phyloP scores from a whole-genome alignment of 148 eudicot species.

The Rheum nobile region DNA sequence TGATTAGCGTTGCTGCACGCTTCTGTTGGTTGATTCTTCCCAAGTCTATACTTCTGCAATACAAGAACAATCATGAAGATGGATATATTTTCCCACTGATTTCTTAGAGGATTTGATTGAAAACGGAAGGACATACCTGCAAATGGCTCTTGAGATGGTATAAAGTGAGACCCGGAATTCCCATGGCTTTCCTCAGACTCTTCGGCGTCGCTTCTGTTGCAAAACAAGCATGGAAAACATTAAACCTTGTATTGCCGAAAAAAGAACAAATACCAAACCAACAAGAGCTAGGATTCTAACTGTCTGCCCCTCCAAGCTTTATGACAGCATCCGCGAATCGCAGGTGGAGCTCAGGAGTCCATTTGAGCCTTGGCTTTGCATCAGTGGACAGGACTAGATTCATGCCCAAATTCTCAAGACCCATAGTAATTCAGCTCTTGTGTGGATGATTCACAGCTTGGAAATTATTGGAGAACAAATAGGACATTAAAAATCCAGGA shows the following conservation, averaged over 20 bases:
- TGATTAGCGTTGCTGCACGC: constrained; percentile 28
- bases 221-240: neutral
- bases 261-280: neutral
- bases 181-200: constrained; percentile 66
- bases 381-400: constrained; percentile 74
- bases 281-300: constrained; percentile 16
- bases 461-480: constrained; percentile 3
- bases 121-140: constrained; percentile 33
- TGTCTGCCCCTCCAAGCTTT: constrained; percentile 81
- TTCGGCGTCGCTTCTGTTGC: constrained; percentile 82
- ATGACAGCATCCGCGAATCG: constrained; percentile 55
- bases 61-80: constrained; percentile 16
- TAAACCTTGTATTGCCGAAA: neutral
- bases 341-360: constrained; percentile 86
- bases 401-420: constrained; percentile 36
- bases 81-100: neutral
- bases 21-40: constrained; percentile 47
- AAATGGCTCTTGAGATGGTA: constrained; percentile 94
- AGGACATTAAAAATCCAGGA: neutral
- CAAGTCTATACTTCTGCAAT: constrained; percentile 81
- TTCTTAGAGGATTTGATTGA: neutral
- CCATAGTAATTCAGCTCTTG: constrained; percentile 28
- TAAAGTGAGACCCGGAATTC: constrained; percentile 72
- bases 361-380: constrained; percentile 89
- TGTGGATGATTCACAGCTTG: constrained; percentile 12